These are phyloP conservation scores for Ceriops decandra DNA, from an alignment of 345 rosid species.

Conservation along the genomic window DNA sequence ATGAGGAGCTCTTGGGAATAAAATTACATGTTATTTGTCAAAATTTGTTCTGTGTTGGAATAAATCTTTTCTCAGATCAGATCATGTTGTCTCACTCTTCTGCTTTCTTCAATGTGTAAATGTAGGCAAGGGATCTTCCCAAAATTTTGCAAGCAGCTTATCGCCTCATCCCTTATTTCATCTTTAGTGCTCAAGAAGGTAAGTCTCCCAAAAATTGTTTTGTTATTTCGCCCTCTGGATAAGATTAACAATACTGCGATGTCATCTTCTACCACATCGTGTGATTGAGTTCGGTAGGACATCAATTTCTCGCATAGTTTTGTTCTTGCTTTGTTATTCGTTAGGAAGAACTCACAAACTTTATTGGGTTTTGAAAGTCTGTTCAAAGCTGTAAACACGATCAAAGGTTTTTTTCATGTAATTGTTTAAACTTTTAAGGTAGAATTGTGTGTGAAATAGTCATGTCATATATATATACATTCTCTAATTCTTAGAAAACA, in stretches of 20 bases:
- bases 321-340: too few relatives aligned
- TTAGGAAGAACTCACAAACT: too few relatives aligned
- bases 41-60: background rate
- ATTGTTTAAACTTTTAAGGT: too few relatives aligned
- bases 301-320: too few relatives aligned
- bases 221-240: background rate
- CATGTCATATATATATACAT: too few relatives aligned
- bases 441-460: too few relatives aligned
- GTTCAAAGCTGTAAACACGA: too few relatives aligned
- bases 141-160: constrained; percentile 75
- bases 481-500: background rate
- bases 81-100: constrained; percentile 2
- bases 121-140: constrained; percentile 94
- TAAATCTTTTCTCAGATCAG: background rate
- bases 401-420: too few relatives aligned
- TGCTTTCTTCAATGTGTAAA: constrained; percentile 5
- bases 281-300: too few relatives aligned
- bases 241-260: background rate
- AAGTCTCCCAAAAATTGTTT: constrained; percentile 17
- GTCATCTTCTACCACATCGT: background rate
- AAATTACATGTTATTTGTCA: background rate
- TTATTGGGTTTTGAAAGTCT: too few relatives aligned
- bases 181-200: constrained; percentile 89
- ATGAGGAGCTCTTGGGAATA: background rate
- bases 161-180: constrained; percentile 78